These are phyloP conservation scores for Hypoxylon sp. DNA, from an alignment of 2,329 filamentous ascomycete genomes.

Conservation along the genomic window DNA sequence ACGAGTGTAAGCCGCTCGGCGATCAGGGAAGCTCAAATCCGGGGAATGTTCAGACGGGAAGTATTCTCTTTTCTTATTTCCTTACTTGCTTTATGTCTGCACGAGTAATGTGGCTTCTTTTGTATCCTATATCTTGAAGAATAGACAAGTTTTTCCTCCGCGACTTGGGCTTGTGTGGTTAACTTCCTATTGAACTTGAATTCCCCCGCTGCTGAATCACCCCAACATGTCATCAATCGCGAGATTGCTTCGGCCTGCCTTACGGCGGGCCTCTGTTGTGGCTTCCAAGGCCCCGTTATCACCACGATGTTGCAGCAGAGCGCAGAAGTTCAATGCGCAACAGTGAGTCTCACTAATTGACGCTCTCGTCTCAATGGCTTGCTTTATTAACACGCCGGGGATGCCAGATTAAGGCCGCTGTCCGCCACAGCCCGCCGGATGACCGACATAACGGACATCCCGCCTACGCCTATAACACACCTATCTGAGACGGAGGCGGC, in stretches of 20 bases:
- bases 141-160: not conserved
- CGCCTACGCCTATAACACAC: slow-evolving; percentile 92
- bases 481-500: slow-evolving; percentile 89
- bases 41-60: slow-evolving; percentile 32
- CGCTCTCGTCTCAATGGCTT: slow-evolving; percentile 18
- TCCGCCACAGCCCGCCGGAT: slow-evolving; percentile 70
- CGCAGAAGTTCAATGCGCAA: slow-evolving; percentile 48
- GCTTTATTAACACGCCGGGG: slow-evolving; percentile 10
- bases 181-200: not conserved
- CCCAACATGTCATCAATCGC: slow-evolving; percentile 62
- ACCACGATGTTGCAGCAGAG: slow-evolving; percentile 47
- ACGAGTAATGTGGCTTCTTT: slow-evolving; percentile 6
- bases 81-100: slow-evolving; percentile 1
- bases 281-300: slow-evolving; percentile 48
- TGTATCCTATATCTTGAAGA: not conserved
- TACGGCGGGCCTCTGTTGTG: slow-evolving; percentile 59
- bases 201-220: slow-evolving; percentile 27
- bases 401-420: slow-evolving; percentile 57
- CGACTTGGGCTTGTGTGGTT: slow-evolving; percentile 5
- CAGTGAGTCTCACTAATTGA: slow-evolving; percentile 49
- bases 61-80: slow-evolving; percentile 18
- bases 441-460: slow-evolving; percentile 79
- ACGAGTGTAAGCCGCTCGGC: slow-evolving; percentile 33
- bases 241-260: slow-evolving; percentile 64
- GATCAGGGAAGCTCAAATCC: slow-evolving; percentile 27